Conservation (phyloP, 192 early-diverging fungal genomes). For the Podochytrium sp. region DNA sequence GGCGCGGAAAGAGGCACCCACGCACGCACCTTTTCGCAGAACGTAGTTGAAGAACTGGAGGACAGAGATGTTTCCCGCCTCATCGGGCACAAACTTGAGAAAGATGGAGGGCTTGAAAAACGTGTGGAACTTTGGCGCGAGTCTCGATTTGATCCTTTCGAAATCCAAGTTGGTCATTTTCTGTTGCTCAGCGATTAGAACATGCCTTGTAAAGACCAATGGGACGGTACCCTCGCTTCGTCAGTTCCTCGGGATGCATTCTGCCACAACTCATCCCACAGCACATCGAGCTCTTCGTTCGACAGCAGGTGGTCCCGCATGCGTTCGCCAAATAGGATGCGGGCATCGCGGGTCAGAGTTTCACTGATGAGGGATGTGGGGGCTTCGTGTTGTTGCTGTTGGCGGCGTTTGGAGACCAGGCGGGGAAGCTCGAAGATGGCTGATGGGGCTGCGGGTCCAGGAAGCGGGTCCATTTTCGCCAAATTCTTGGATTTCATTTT, state of each 20-base stretch:
- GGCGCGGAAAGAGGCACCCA: not conserved
- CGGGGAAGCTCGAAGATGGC: not conserved
- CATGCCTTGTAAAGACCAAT: too few species aligned
- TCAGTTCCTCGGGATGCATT: conserved; percentile 23
- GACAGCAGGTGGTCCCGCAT: conserved; percentile 20
- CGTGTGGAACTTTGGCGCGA: conserved; percentile 39
- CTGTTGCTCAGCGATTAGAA: too few species aligned
- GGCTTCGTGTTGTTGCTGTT: not conserved
- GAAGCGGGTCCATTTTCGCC: too few species aligned
- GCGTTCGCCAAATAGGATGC: not conserved
- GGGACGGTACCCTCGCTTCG: conserved; percentile 12
- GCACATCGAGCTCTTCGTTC: conserved; percentile 45
- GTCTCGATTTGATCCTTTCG: not conserved
- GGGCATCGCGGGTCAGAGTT: not conserved
- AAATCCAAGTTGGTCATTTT: conserved; percentile 39
- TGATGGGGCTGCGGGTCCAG: too few species aligned
- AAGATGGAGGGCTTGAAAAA: conserved; percentile 46
- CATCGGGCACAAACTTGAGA: conserved; percentile 43
- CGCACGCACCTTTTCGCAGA: conserved; percentile 46
- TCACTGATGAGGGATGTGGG: not conserved
- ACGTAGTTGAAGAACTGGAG: conserved; percentile 51
- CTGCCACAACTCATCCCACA: conserved; percentile 43
- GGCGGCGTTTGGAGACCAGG: not conserved
- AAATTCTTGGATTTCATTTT: too few species aligned
- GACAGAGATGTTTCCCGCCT: conserved; percentile 34